Conservation (phyloP, 331 rosid species). For the Telfairia occidentalis region DNA sequence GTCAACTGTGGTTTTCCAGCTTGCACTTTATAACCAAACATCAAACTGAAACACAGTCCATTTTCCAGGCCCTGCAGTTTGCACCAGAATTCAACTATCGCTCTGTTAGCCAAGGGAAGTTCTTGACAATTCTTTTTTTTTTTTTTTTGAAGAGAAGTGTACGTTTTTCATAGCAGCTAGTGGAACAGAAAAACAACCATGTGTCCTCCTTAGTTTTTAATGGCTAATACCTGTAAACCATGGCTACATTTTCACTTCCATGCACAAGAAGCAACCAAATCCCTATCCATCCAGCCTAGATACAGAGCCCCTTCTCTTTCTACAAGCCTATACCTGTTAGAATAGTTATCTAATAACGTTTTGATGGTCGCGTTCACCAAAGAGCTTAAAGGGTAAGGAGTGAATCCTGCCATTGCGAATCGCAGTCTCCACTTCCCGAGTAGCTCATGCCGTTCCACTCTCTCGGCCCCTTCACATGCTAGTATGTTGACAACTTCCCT, state of each 20-base stretch:
- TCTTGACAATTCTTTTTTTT: background rate
- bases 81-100: background rate
- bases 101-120: background rate
- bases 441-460: constrained; percentile 84
- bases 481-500: constrained; percentile 82
- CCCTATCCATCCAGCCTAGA: constrained; percentile 96
- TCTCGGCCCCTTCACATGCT: constrained; percentile 88
- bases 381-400: constrained; percentile 78
- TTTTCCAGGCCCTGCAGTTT: background rate
- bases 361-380: constrained; percentile 83
- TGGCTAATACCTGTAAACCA: background rate
- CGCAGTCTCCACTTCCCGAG: constrained; percentile 89
- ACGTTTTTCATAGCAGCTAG: background rate
- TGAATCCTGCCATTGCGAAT: constrained; percentile 87
- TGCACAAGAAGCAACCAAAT: constrained; percentile 90
- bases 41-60: background rate
- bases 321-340: constrained; percentile 59
- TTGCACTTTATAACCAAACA: constrained; percentile 2
- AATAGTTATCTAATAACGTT: constrained; percentile 63
- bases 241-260: constrained; percentile 48
- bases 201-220: background rate
- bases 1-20: background rate
- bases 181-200: constrained; percentile 1
- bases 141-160: background rate
- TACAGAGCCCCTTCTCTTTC: constrained; percentile 77